Conservation (phyloP, 2,329 filamentous ascomycete species). For the Pseudogymnoascus sp. region DNA sequence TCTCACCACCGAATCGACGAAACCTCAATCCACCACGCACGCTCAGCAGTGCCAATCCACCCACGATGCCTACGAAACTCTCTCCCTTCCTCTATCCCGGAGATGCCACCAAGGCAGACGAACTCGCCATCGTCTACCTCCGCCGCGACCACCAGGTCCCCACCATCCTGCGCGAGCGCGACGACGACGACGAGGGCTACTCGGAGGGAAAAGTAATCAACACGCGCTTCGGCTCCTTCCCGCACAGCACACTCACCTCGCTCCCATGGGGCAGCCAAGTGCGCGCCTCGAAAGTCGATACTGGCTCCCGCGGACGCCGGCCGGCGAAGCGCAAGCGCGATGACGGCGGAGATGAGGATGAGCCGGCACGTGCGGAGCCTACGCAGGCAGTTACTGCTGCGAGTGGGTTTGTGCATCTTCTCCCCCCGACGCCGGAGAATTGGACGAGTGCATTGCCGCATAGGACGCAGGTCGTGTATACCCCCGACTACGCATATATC, state of each 20-base stretch:
- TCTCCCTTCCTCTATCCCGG: constrained; percentile 78
- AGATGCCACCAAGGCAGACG: constrained; percentile 50
- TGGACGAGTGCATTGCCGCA: constrained; percentile 78
- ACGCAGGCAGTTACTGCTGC: constrained; percentile 47
- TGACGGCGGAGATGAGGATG: constrained; percentile 29
- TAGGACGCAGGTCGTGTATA: constrained; percentile 80
- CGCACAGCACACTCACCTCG: constrained; percentile 67
- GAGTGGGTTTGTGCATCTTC: constrained; percentile 68
- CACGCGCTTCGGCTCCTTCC: constrained; percentile 88
- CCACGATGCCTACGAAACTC: constrained; percentile 21
- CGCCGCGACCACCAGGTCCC: constrained; percentile 80
- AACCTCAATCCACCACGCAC: neutral
- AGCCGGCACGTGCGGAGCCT: constrained; percentile 25
- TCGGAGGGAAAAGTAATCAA: constrained; percentile 74
- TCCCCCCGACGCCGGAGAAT: constrained; percentile 71
- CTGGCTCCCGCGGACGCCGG: constrained; percentile 75
- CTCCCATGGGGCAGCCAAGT: constrained; percentile 90
- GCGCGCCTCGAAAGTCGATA: constrained; percentile 81
- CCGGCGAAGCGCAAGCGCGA: constrained; percentile 37
- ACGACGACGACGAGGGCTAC: constrained; percentile 61
- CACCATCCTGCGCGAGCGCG: constrained; percentile 55
- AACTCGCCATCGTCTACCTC: constrained; percentile 77
- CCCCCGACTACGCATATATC: constrained; percentile 79
- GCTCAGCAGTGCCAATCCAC: neutral
- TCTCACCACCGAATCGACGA: neutral